A percentile compares a stretch with the other conserved stretches of the same genome.
These are phyloP conservation scores for Acanthamoeba sp. DNA, from an alignment of 208 protist species.

Conservation along the genomic window DNA sequence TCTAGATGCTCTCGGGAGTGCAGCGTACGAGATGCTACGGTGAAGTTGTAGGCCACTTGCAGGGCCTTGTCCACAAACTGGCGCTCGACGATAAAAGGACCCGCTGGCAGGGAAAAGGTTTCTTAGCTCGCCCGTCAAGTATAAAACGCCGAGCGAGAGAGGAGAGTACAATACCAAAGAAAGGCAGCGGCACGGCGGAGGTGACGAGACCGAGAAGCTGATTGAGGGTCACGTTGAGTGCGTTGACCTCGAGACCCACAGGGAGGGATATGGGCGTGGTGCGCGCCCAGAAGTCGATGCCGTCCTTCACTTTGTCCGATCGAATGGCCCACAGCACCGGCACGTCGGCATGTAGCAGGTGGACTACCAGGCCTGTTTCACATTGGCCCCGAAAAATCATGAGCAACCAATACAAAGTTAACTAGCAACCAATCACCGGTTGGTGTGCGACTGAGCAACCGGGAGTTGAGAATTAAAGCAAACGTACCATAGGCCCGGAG, in stretches of 20 bases:
- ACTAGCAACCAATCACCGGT: too few species aligned
- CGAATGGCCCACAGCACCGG: conserved; percentile 6
- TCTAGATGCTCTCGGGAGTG: too few species aligned
- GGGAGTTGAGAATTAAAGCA: too few species aligned
- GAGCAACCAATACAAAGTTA: too few species aligned
- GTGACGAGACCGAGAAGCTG: neutral
- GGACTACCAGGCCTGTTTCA: neutral
- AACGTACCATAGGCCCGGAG: too few species aligned
- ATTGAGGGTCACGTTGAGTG: neutral
- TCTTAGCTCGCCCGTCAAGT: neutral
- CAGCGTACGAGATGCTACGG: neutral
- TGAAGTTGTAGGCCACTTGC: neutral
- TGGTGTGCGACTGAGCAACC: too few species aligned
- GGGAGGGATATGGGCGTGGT: neutral
- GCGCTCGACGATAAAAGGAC: neutral
- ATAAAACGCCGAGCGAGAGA: neutral
- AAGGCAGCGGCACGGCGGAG: neutral
- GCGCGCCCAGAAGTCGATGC: neutral
- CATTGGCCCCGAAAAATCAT: too few species aligned
- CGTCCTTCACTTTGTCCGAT: neutral
- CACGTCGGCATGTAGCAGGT: neutral
- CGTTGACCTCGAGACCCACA: neutral
- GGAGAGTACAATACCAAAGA: neutral
- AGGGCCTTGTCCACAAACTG: neutral
- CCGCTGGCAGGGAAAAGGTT: neutral